Percentiles rank a stretch among this genome's conserved stretches.
phyloP scores from a whole-genome alignment of 1,284 basidiomycete species.

The Apiotrichum siamense region DNA sequence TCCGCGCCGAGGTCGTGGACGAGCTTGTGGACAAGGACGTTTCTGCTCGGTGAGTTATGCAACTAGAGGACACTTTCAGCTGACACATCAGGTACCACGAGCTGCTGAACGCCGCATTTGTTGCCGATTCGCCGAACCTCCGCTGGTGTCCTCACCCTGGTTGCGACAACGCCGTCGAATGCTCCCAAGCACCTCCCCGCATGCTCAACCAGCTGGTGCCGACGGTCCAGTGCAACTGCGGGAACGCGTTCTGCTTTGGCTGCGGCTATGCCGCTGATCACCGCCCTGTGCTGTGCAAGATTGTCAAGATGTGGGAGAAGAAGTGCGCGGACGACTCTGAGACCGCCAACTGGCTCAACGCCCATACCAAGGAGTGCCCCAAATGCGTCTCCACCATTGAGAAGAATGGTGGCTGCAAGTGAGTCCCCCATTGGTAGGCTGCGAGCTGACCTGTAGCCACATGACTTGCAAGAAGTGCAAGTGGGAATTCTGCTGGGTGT shows the following conservation, averaged over 20 bases:
- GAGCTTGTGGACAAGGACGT: conserved; percentile 46
- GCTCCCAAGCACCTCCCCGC: conserved; percentile 67
- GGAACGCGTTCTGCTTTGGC: conserved; percentile 83
- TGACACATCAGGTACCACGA: conserved; percentile 63
- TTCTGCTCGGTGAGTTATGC: conserved; percentile 46
- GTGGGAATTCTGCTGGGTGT: conserved; percentile 66
- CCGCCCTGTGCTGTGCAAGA: conserved; percentile 79
- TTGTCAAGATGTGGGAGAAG: conserved; percentile 90
- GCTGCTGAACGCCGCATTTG: conserved; percentile 83
- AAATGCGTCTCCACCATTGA: conserved; percentile 96
- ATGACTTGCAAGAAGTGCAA: conserved; percentile 99
- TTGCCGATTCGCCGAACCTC: conserved; percentile 72
- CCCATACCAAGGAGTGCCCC: conserved; percentile 96
- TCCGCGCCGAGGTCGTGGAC: conserved; percentile 53
- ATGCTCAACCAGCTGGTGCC: conserved; percentile 77
- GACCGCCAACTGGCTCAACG: conserved; percentile 99
- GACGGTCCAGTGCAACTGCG: conserved; percentile 70
- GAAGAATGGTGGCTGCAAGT: conserved; percentile 99
- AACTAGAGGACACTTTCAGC: not conserved
- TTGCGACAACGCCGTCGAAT: conserved; percentile 80
- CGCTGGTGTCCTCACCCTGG: conserved; percentile 80
- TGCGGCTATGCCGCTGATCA: conserved; percentile 81
- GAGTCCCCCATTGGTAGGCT: conserved; percentile 43
- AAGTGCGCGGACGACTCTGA: conserved; percentile 97
- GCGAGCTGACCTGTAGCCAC: conserved; percentile 56